Evolutionary conservation across 768 basidiomycete genomes (phyloP).

Genomic region (Rhizopogon sp.): DNA sequence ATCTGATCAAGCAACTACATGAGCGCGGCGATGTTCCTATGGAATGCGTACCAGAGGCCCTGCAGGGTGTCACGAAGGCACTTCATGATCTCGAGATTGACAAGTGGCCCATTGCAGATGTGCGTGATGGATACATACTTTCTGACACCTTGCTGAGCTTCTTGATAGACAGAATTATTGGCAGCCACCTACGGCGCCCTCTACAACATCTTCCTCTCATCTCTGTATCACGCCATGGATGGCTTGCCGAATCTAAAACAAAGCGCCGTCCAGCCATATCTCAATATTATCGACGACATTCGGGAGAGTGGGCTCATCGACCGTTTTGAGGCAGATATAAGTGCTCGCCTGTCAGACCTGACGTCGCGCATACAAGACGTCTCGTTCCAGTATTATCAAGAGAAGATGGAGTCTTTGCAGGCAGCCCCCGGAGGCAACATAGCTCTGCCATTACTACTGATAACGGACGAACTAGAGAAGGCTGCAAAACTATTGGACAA

Average conservation of each 20-base stretch:
- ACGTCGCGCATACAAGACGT: constrained; percentile 59
- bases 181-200: constrained; percentile 63
- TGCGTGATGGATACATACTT: constrained; percentile 36
- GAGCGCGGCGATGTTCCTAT: constrained; percentile 88
- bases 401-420: constrained; percentile 59
- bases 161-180: constrained; percentile 58
- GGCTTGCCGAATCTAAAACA: constrained; percentile 67
- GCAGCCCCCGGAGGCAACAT: constrained; percentile 73
- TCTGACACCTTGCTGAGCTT: constrained; percentile 3
- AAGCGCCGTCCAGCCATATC: constrained; percentile 59
- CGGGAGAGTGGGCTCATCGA: constrained; percentile 66
- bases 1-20: constrained; percentile 81
- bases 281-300: constrained; percentile 67
- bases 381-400: constrained; percentile 55
- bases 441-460: constrained; percentile 72
- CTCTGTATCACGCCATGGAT: constrained; percentile 82
- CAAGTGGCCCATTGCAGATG: constrained; percentile 79
- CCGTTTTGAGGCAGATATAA: constrained; percentile 69
- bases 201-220: constrained; percentile 84
- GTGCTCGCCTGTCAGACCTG: constrained; percentile 61
- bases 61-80: constrained; percentile 67
- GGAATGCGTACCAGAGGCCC: constrained; percentile 90
- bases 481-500: constrained; percentile 78
- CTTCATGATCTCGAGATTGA: constrained; percentile 66
- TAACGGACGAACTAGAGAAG: constrained; percentile 91